These are phyloP conservation scores for Suillus bovinus DNA, from an alignment of 768 basidiomycete species.

Conservation along the genomic window DNA sequence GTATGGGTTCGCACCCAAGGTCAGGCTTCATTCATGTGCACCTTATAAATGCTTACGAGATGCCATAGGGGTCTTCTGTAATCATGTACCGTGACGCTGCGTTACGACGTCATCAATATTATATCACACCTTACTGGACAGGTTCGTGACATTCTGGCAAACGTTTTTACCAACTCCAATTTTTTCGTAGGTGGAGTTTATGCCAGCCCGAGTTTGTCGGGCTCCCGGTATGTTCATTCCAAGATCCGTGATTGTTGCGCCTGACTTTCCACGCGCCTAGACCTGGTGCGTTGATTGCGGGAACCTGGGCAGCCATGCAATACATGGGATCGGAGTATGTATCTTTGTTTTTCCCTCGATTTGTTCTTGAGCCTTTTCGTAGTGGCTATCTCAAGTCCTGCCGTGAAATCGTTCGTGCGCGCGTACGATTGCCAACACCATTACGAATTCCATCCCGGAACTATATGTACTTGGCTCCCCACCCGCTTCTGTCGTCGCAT, in stretches of 20 bases:
- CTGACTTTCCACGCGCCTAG: conserved; percentile 36
- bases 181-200: conserved; percentile 77
- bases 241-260: background rate
- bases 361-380: conserved; percentile 2
- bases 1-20: conserved; percentile 96
- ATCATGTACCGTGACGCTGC: conserved; percentile 89
- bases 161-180: background rate
- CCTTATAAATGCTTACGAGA: conserved; percentile 3
- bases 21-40: conserved; percentile 24
- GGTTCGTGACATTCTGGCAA: conserved; percentile 40
- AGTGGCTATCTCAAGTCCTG: conserved; percentile 92
- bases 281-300: conserved; percentile 90
- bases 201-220: conserved; percentile 85
- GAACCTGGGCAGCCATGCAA: conserved; percentile 96
- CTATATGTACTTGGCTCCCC: conserved; percentile 90
- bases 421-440: conserved; percentile 64
- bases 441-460: conserved; percentile 72
- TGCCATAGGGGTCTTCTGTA: conserved; percentile 77
- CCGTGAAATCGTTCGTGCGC: conserved; percentile 76
- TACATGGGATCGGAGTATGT: conserved; percentile 85
- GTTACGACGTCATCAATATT: conserved; percentile 83
- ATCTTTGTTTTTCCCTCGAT: background rate
- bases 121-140: conserved; percentile 78
- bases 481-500: conserved; percentile 88
- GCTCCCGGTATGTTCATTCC: conserved; percentile 65